Evolutionary conservation across 495 filamentous ascomycete species (phyloP), one percentile per base, ranked within the genome.

Genomic region (Aspergillus asperescens): DNA sequence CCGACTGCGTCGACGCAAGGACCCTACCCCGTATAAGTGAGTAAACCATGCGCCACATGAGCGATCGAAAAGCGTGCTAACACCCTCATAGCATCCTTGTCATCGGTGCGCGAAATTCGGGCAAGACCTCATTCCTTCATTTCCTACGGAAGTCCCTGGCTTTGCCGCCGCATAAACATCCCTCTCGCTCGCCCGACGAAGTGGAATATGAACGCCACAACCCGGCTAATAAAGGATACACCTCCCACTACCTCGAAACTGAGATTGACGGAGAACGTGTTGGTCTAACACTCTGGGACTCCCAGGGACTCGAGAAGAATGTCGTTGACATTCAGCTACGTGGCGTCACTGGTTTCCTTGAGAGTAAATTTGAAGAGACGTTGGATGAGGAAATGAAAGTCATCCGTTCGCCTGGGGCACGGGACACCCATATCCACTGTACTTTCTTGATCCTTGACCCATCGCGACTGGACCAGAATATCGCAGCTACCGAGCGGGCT

Each of bases 341-440:
- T 46, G 89, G 91, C 55, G 90, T 96, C 69, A 84, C 87, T 22
- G 80, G 85, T 10, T 98, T 98, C 75, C 74, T 98, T 48, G 93
- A 98, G 73, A 91, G 86, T 69, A 98, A 97, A 67, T 98, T 98
- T 56, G 91, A 97, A 66, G 94, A 98, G 63, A 97, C 93, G 0
- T 91, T 97, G 66, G 85, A 83, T 28, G 93, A 98, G 71, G 93
- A 98, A 77, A 95, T 94, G 79, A 96, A 96, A 75, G 91, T 98
- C 29, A 74, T 95, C 42, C 86, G 93, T 57, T 88, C 91, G 46
- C 90, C 93, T 16, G 93, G 91, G 54, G 87, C 88, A 61, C 88
- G 88, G 59, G 93, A 98, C 76, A 95, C 92, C 38, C 93, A 98
- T 67, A 93, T 98, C 59, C 93, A 98, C 65, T 94, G 89, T 50